Percentiles rank a stretch among this genome's conserved stretches.
Conservation (phyloP, 495 filamentous ascomycete genomes). For the Aspergillus steynii region DNA sequence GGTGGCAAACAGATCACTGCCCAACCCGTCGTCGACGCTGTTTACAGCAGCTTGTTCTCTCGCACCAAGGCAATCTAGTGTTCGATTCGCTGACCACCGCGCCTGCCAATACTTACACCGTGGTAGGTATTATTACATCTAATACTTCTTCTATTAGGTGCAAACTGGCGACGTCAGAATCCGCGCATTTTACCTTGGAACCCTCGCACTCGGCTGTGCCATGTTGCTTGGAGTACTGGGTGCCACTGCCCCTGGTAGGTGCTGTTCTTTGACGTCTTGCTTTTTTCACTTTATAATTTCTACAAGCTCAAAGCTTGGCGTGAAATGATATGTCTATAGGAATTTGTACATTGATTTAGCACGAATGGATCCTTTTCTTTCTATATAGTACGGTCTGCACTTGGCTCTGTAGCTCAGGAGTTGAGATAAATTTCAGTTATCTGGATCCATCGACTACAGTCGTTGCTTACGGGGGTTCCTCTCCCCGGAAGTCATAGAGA, state of each 20-base stretch:
- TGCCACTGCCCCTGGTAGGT: constrained; percentile 47
- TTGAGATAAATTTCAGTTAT: too few relatives aligned
- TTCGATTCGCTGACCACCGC: constrained; percentile 2
- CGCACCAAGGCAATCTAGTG: constrained; percentile 69
- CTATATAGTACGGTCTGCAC: not conserved
- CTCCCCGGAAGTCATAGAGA: too few relatives aligned
- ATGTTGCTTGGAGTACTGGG: constrained; percentile 29
- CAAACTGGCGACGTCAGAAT: constrained; percentile 24
- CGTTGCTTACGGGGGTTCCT: too few relatives aligned
- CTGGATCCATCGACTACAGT: too few relatives aligned
- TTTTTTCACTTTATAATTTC: constrained; percentile 20
- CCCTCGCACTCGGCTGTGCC: constrained; percentile 13
- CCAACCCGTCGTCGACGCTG: constrained; percentile 92
- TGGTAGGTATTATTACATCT: constrained; percentile 31
- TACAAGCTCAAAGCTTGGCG: constrained; percentile 23
- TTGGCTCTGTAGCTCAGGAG: not conserved
- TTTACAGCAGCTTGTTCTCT: constrained; percentile 96
- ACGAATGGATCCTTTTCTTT: constrained; percentile 12
- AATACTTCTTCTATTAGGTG: constrained; percentile 28
- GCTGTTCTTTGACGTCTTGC: constrained; percentile 31
- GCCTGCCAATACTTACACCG: constrained; percentile 15
- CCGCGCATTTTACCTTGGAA: constrained; percentile 16
- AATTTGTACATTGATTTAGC: constrained; percentile 24
- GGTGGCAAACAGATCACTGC: constrained; percentile 87
- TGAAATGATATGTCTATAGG: constrained; percentile 37